Evolutionary conservation across 768 basidiomycete genomes (phyloP).

Genomic region (Porphyrellus cyaneotinctus): DNA sequence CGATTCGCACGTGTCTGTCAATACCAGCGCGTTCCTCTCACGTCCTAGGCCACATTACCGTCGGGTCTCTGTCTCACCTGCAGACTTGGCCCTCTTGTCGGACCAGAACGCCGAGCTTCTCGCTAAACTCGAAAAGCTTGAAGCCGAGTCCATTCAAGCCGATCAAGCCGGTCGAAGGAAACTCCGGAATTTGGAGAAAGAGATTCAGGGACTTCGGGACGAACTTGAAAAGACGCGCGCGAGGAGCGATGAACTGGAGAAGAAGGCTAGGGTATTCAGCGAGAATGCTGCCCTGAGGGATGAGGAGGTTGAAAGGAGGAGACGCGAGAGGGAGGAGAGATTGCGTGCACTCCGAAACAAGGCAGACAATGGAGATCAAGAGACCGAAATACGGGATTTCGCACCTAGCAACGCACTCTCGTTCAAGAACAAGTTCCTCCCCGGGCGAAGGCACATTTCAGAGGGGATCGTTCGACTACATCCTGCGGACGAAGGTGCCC

Average conservation of each 20-base stretch:
- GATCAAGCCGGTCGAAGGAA: conserved; percentile 67
- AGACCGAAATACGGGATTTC: conserved; percentile 47
- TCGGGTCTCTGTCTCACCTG: conserved; percentile 60
- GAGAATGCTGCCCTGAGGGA: conserved; percentile 21
- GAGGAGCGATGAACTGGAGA: conserved; percentile 67
- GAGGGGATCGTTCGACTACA: conserved; percentile 19
- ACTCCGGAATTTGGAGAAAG: conserved; percentile 71
- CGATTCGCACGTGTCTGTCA: conserved; percentile 23
- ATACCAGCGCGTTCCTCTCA: conserved; percentile 15
- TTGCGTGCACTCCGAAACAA: conserved; percentile 49
- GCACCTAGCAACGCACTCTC: conserved; percentile 53
- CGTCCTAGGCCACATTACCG: conserved; percentile 25
- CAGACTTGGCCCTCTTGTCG: conserved; percentile 65
- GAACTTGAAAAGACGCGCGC: conserved; percentile 76
- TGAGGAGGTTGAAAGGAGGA: conserved; percentile 30
- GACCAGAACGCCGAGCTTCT: conserved; percentile 84
- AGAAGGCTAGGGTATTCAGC: conserved; percentile 48
- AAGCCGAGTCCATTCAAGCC: conserved; percentile 60
- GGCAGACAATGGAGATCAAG: conserved; percentile 29
- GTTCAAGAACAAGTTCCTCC: conserved; percentile 17
- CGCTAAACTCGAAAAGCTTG: conserved; percentile 69
- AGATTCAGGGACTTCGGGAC: conserved; percentile 68
- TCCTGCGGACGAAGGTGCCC: conserved; percentile 3
- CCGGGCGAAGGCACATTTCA: conserved; percentile 29
- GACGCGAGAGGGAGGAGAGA: conserved; percentile 45